Evolutionary conservation across 495 filamentous ascomycete genomes (phyloP).

Genomic region (Gamarada debralockiae): DNA sequence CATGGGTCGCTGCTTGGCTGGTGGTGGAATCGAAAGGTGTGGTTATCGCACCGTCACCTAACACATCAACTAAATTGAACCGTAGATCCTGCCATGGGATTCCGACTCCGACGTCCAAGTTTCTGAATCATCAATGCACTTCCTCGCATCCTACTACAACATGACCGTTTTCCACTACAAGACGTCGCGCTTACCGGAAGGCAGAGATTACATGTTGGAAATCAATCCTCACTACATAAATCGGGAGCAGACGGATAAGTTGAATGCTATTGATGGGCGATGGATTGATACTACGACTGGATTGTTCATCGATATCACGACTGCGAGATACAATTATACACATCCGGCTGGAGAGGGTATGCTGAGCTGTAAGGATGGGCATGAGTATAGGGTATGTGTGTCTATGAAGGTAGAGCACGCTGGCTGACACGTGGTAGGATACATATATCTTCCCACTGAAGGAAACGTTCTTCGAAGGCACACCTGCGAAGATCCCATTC

Average conservation of each 20-base stretch:
- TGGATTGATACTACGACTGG: conserved; percentile 79
- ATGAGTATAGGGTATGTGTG: conserved; percentile 34
- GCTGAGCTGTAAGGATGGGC: conserved; percentile 38
- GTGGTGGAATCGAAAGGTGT: conserved; percentile 85
- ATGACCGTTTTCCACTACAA: conserved; percentile 58
- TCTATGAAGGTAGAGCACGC: neutral
- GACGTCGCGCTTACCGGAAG: conserved; percentile 27
- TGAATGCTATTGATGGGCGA: conserved; percentile 81
- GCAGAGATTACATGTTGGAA: conserved; percentile 69
- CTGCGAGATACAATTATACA: conserved; percentile 58
- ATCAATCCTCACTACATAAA: conserved; percentile 68
- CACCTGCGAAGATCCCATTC: conserved; percentile 57
- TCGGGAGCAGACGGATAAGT: conserved; percentile 56
- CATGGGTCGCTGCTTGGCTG: conserved; percentile 85
- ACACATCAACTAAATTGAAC: conserved; percentile 28
- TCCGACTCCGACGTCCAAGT: conserved; percentile 84
- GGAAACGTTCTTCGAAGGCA: conserved; percentile 57
- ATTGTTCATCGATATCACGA: conserved; percentile 85
- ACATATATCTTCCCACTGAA: conserved; percentile 37
- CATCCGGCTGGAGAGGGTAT: conserved; percentile 34
- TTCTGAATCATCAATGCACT: conserved; percentile 55
- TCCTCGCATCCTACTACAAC: conserved; percentile 63
- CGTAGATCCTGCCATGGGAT: conserved; percentile 75
- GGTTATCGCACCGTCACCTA: conserved; percentile 61
- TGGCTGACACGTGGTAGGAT: conserved; percentile 25